Base-by-base conservation (phyloP, 2,329 filamentous ascomycete genomes). In the Fusarium napiforme region DNA sequence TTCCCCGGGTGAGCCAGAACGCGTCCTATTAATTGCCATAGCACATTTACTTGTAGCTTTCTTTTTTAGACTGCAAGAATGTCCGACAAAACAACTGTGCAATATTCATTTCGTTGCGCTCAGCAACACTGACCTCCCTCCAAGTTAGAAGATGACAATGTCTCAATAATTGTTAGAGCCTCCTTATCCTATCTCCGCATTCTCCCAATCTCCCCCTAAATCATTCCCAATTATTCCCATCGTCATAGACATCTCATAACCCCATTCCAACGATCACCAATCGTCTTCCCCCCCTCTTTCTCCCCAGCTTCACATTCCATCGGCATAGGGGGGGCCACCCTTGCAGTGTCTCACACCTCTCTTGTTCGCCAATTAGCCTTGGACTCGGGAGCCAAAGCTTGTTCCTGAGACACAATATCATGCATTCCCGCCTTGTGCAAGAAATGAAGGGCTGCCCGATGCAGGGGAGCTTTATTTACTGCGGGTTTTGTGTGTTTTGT, bases 331-430 rank as follows among this genome's bases (percentile, higher is more conserved):
- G 61, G 46, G 40, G 45, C 26, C 32, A 63, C 36, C 63, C 63
- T 63, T 42, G 36, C 47, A 36, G 53, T 65, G 47, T 63, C 60
- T 47, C 32, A 53, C 61, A 21, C 12, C 15, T 46, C 28, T 60
- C 19, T 21, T 40, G 14, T 32, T 19, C 11, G 18, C 58, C 39
- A 46, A 62, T 53, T 23, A n/a, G 40, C 28, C 43, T 34, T 34
- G 28, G 9, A 15, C 18, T 36, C 40, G 21, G 40, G 23, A 46
- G 19, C 34, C 21, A 63, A 65, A 63, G 47, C 47, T 47, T 63
- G 34, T 36, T 32, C 34, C 15, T 64, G 30, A 45, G 58, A 21
- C 58, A 42, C 11, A 26, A 19, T 30, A 50, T 15, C 21, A 7
- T 63, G 19, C 63, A 65, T 65, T 65, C 63, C 47, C 58, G 40